These are phyloP conservation scores for Lentithecium fluviatile DNA, from an alignment of 495 filamentous ascomycete genomes.

Conservation along the genomic window DNA sequence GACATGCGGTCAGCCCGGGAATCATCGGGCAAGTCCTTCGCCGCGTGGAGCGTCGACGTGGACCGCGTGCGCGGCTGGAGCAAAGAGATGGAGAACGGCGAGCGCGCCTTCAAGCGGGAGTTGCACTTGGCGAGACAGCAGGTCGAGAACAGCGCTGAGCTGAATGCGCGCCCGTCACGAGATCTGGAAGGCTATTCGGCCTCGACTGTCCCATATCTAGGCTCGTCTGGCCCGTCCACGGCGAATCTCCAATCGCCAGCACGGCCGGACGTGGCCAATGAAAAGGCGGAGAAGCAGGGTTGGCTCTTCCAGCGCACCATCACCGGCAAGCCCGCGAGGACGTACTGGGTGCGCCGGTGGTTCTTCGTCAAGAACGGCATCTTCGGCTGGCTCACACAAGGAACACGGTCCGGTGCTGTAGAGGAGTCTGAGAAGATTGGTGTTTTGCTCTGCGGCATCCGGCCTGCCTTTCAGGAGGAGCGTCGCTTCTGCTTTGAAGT, in stretches of 20 bases:
- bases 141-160: constrained; percentile 75
- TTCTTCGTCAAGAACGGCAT: constrained; percentile 93
- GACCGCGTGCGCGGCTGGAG: constrained; percentile 89
- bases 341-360: constrained; percentile 86
- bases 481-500: constrained; percentile 97
- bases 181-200: constrained; percentile 91
- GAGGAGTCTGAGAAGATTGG: constrained; percentile 96
- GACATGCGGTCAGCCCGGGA: constrained; percentile 72
- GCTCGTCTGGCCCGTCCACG: constrained; percentile 65
- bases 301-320: constrained; percentile 85
- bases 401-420: constrained; percentile 77
- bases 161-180: constrained; percentile 71
- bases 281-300: constrained; percentile 76
- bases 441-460: constrained; percentile 87
- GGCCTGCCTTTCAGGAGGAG: constrained; percentile 88
- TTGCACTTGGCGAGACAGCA: constrained; percentile 74
- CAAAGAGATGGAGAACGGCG: constrained; percentile 84
- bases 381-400: constrained; percentile 93
- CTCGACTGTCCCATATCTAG: constrained; percentile 81
- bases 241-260: constrained; percentile 49
- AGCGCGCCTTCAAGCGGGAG: constrained; percentile 75
- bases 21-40: constrained; percentile 55
- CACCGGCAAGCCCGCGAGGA: constrained; percentile 83
- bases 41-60: constrained; percentile 71
- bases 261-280: constrained; percentile 38